These are phyloP conservation scores for Parathielavia appendiculata DNA, from an alignment of 495 filamentous ascomycete species.

Conservation along the genomic window DNA sequence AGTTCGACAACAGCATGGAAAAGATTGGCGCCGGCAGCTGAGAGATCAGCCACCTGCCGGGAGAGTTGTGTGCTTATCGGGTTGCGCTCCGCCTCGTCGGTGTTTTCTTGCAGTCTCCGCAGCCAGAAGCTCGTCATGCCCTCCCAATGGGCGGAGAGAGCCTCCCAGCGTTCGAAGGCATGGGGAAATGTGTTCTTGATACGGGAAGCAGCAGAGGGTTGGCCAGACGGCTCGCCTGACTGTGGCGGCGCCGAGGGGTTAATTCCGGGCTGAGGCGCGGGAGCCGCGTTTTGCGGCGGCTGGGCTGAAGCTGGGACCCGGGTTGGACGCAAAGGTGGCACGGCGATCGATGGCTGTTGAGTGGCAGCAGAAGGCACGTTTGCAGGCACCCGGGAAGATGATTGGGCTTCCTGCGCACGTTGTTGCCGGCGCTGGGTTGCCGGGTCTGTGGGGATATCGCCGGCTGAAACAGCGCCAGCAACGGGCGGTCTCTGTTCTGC, in stretches of 20 bases:
- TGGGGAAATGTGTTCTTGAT: slow-evolving; percentile 71
- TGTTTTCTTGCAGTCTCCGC: slow-evolving; percentile 81
- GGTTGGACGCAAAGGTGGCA: slow-evolving; percentile 24
- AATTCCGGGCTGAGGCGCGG: slow-evolving; percentile 14
- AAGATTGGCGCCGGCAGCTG: slow-evolving; percentile 91
- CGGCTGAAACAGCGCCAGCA: slow-evolving; percentile 56
- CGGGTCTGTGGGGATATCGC: slow-evolving; percentile 31
- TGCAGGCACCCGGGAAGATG: slow-evolving; percentile 12
- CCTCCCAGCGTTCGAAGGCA: slow-evolving; percentile 97
- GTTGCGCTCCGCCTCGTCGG: slow-evolving; percentile 72
- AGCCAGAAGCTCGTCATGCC: slow-evolving; percentile 97
- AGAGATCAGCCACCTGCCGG: slow-evolving; percentile 90
- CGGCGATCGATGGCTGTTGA: slow-evolving; percentile 19
- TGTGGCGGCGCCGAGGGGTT: slow-evolving; percentile 24
- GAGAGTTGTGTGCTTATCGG: slow-evolving; percentile 82
- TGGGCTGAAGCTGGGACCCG: slow-evolving; percentile 24
- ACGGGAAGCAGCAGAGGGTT: slow-evolving; percentile 27
- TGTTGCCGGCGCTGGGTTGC: slow-evolving; percentile 41
- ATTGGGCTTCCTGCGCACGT: slow-evolving; percentile 28
- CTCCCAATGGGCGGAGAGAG: slow-evolving; percentile 95
- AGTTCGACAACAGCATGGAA: slow-evolving; percentile 97
- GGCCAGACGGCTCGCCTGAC: slow-evolving; percentile 31
- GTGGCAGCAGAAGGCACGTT: slow-evolving; percentile 11
- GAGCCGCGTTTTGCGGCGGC: slow-evolving; percentile 19
- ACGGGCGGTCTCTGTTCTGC: slow-evolving; percentile 48